Percentiles rank a stretch among this genome's conserved stretches.
Evolutionary conservation across 202 grass and related monocot genomes (phyloP).

Genomic region (Schoenoplectus tabernaemontani): DNA sequence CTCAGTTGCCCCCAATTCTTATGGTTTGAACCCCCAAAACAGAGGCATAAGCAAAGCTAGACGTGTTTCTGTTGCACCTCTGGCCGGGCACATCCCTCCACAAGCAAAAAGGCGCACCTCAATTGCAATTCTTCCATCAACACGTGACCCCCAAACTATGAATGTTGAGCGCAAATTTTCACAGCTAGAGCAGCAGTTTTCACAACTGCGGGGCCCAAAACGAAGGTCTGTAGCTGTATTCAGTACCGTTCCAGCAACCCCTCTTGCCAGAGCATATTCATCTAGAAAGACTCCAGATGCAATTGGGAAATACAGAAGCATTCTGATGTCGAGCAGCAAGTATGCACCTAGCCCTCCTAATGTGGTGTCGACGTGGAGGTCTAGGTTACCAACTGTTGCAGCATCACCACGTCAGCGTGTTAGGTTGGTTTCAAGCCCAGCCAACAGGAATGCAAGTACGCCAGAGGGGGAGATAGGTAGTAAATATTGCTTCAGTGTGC

Average conservation of each 20-base stretch:
- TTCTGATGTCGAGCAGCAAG: slow-evolving; percentile 45
- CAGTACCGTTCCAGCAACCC: slow-evolving; percentile 33
- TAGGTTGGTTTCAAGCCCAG: slow-evolving; percentile 31
- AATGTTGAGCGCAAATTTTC: slow-evolving; percentile 30
- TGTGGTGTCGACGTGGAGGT: slow-evolving; percentile 30
- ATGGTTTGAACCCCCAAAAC: slow-evolving; percentile 8
- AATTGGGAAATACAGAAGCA: slow-evolving; percentile 25
- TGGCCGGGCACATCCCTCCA: slow-evolving; percentile 40
- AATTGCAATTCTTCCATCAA: slow-evolving; percentile 38
- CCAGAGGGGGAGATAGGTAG: background rate
- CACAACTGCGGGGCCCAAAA: slow-evolving; percentile 27
- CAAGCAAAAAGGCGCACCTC: slow-evolving; percentile 72
- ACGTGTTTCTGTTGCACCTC: slow-evolving; percentile 45
- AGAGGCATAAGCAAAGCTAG: slow-evolving; percentile 51
- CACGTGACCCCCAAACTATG: slow-evolving; percentile 27
- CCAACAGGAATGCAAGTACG: slow-evolving; percentile 16
- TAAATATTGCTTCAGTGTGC: slow-evolving; percentile 66
- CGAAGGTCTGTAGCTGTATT: slow-evolving; percentile 38
- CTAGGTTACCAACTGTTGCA: slow-evolving; percentile 30
- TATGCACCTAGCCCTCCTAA: slow-evolving; percentile 47
- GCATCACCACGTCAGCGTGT: slow-evolving; percentile 35
- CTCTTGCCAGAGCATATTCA: slow-evolving; percentile 9
- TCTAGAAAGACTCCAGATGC: slow-evolving; percentile 39
- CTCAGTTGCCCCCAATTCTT: slow-evolving; percentile 20
- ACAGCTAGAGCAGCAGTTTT: slow-evolving; percentile 30